Evolutionary conservation across 768 basidiomycete species (phyloP), one percentile per base, ranked within the genome.

Genomic region (Xerocomellus intermedius): DNA sequence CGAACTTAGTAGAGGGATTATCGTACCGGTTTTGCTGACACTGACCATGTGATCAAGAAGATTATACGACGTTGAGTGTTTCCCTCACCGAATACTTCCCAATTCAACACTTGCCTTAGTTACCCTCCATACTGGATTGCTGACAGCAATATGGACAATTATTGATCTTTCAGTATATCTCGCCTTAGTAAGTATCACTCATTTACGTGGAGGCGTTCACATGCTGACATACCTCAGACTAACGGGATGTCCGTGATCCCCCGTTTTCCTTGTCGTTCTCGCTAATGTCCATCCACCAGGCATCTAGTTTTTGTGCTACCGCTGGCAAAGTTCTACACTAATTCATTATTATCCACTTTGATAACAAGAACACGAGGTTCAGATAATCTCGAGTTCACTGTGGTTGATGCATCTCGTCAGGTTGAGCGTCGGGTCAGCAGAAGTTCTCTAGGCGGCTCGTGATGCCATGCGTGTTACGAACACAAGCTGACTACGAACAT

Each of bases 51-150:
- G 16, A 64, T 77, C 28, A 72, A 70, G 50, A 66, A 61, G 39
- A 74, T 77, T 30, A 74, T 75, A 50, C 59, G 69, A 50, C 53
- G 73, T 73, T 44, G 14, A 42, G 54, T 19, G 12, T 41, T 36
- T 39, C 7, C 16, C 33, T 42, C 24, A 2, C 37, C 5, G 33
- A 37, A 30, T 8, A 5, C 22, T 28, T 55, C 35, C 16, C 10
- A 19, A 35, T 32, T 21, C 55, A 26, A 50, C 33, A 4, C 5
- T 41, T 33, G 21, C 24, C 22, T n/a, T 49, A 76, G 74, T 75
- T 35, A 75, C 75, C 5, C 56, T 77, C 12, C 75, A 77, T 33
- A 77, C 74, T 0, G 75, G 77, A 32, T 28, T 72, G 9, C 35
- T 77, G 13, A 77, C 76, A n/a, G 58, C 74, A 26, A 47, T 77